Evolutionary conservation across 2,329 filamentous ascomycete species (phyloP).

Genomic region (Xylaria sp.): DNA sequence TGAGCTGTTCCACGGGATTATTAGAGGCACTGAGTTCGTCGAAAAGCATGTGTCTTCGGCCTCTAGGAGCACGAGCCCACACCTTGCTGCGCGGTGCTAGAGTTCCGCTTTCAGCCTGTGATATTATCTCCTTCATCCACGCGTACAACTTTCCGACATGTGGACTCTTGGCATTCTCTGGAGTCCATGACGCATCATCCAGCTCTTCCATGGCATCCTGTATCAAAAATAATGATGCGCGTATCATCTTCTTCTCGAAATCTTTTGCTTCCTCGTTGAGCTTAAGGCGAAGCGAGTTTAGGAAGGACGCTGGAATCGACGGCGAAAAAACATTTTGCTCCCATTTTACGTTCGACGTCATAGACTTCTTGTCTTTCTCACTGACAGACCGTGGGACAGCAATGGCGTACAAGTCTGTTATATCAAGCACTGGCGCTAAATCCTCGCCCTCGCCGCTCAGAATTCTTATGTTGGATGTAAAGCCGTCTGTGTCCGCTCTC

Average conservation of each 20-base stretch:
- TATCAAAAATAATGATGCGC: neutral
- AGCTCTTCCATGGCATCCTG: neutral
- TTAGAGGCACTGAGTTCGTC: neutral
- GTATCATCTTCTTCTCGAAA: neutral
- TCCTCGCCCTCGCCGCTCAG: neutral
- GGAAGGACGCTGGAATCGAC: neutral
- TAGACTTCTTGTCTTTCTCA: neutral
- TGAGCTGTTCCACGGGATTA: neutral
- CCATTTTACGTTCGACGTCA: neutral
- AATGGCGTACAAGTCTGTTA: neutral
- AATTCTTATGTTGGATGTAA: neutral
- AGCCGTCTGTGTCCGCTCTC: neutral
- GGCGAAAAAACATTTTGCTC: neutral
- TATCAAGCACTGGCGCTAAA: neutral
- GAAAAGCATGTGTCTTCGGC: slow-evolving; percentile 1
- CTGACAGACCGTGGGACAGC: neutral
- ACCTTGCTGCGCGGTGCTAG: neutral
- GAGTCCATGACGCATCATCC: neutral
- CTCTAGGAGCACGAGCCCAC: slow-evolving; percentile 1
- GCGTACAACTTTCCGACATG: neutral
- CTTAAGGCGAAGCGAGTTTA: neutral
- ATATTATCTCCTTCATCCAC: slow-evolving; percentile 6
- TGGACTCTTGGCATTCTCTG: neutral
- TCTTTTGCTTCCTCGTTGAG: neutral
- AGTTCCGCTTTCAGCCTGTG: neutral